phyloP scores from a whole-genome alignment of 192 early-diverging fungal genomes.

The Spizellomyces sp. region DNA sequence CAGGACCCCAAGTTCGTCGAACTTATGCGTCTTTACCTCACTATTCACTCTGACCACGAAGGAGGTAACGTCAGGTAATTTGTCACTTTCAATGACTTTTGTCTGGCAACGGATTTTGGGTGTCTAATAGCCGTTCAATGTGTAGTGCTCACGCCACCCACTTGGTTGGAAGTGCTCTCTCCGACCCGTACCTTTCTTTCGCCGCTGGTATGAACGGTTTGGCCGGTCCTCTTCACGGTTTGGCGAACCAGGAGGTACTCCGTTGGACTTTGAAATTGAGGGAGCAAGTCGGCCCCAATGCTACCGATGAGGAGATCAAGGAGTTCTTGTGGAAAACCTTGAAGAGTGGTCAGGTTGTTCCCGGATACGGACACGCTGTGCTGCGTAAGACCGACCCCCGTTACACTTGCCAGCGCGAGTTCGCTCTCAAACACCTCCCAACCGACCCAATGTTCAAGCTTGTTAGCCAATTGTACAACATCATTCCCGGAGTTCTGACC shows the following conservation, averaged over 20 bases:
- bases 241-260: slow-evolving; percentile 99
- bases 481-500: slow-evolving; percentile 91
- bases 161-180: slow-evolving; percentile 95
- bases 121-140: slow-evolving; percentile 2
- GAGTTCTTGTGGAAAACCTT: slow-evolving; percentile 96
- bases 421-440: slow-evolving; percentile 97
- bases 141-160: slow-evolving; percentile 90
- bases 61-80: slow-evolving; percentile 92
- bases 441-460: slow-evolving; percentile 96
- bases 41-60: slow-evolving; percentile 99
- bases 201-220: slow-evolving; percentile 96
- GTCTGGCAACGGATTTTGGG: too few relatives aligned
- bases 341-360: slow-evolving; percentile 94
- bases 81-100: neutral
- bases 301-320: slow-evolving; percentile 92
- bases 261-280: slow-evolving; percentile 95
- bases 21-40: slow-evolving; percentile 98
- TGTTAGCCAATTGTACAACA: slow-evolving; percentile 95
- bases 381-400: slow-evolving; percentile 97
- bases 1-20: slow-evolving; percentile 90
- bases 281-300: slow-evolving; percentile 80
- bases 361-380: slow-evolving; percentile 98
- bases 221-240: slow-evolving; percentile 98
- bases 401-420: slow-evolving; percentile 98
- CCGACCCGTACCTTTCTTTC: slow-evolving; percentile 98